A percentile compares a stretch with the other conserved stretches of the same genome.
Evolutionary conservation across 2,329 filamentous ascomycete genomes (phyloP).

Genomic region (Colletotrichum sp.): DNA sequence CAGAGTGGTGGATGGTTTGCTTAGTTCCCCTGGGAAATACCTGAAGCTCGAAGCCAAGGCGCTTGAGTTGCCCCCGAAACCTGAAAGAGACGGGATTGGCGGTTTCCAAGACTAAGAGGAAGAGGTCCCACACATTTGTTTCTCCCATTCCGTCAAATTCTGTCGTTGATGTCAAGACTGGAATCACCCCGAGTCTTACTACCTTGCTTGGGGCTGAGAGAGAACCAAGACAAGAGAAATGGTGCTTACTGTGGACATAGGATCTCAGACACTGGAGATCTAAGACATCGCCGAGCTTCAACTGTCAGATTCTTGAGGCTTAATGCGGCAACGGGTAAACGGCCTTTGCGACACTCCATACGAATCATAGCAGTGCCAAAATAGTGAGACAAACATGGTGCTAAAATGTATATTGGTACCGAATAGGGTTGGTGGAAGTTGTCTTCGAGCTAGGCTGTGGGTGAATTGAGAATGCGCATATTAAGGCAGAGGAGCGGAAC

Average conservation of each 20-base stretch:
- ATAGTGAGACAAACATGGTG: background rate
- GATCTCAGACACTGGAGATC: background rate
- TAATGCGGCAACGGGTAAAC: background rate
- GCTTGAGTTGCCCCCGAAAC: background rate
- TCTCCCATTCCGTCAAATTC: background rate
- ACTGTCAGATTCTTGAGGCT: background rate
- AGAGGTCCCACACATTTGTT: background rate
- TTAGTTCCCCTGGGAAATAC: background rate
- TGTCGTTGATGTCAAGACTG: background rate
- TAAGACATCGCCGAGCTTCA: background rate
- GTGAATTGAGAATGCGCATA: background rate
- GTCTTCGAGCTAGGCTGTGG: background rate
- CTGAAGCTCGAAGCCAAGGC: background rate
- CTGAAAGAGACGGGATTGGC: background rate
- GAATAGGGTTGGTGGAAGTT: background rate
- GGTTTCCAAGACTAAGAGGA: background rate
- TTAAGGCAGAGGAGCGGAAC: background rate
- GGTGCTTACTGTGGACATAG: background rate
- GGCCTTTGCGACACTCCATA: background rate
- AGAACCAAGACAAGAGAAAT: background rate
- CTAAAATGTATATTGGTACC: background rate
- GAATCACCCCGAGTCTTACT: background rate
- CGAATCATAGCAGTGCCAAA: background rate
- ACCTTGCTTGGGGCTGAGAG: background rate
- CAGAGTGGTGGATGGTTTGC: rapidly evolving